These are phyloP conservation scores for Ganoderma resinaceum DNA, from an alignment of 1,284 basidiomycete species.

Conservation along the genomic window DNA sequence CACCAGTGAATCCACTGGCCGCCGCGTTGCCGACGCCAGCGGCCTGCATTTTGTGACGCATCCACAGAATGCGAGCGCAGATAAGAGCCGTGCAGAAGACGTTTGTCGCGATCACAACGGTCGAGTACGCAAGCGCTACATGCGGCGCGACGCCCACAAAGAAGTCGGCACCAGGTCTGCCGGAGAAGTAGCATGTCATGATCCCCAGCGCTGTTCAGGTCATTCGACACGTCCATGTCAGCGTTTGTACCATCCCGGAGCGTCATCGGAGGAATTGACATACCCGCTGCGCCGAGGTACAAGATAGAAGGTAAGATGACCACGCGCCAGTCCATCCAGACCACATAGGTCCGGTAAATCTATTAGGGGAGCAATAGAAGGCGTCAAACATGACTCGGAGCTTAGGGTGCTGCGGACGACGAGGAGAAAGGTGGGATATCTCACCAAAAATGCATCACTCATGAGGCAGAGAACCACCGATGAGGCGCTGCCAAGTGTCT, in stretches of 20 bases:
- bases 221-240: neutral
- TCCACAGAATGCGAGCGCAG: constrained; percentile 19
- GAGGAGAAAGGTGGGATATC: neutral
- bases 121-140: constrained; percentile 18
- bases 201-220: constrained; percentile 16
- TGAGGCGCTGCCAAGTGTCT: constrained; percentile 23
- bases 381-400: neutral
- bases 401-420: neutral
- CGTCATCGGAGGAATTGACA: neutral
- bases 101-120: constrained; percentile 21
- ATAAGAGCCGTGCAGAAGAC: constrained; percentile 20
- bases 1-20: constrained; percentile 18
- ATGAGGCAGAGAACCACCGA: constrained; percentile 12
- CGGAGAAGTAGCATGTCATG: constrained; percentile 20
- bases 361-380: neutral
- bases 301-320: constrained; percentile 16
- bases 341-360: constrained; percentile 25
- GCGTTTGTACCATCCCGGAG: neutral
- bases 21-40: constrained; percentile 11
- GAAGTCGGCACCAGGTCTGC: neutral
- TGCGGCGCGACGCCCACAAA: neutral
- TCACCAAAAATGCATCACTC: constrained; percentile 23
- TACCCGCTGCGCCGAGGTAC: constrained; percentile 16
- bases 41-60: constrained; percentile 11
- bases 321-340: constrained; percentile 20